These are phyloP conservation scores for Cutaneotrichosporon sp. DNA, from an alignment of 1,284 basidiomycete genomes.

Conservation along the genomic window DNA sequence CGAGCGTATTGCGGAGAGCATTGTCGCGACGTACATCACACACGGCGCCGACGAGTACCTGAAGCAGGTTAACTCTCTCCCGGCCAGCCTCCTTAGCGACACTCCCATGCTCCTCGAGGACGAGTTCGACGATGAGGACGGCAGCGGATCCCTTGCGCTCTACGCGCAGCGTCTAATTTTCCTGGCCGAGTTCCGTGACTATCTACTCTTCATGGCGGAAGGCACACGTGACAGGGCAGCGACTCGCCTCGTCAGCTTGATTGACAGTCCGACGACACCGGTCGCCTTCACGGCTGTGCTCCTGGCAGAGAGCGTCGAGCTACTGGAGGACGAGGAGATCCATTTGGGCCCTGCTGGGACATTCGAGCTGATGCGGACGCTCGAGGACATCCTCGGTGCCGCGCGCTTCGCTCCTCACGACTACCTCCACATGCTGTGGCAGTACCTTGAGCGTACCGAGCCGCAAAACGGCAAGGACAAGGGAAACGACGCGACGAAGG, in stretches of 20 bases:
- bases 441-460: constrained; percentile 25
- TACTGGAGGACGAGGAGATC: constrained; percentile 53
- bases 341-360: constrained; percentile 50
- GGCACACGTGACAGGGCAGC: constrained; percentile 51
- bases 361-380: constrained; percentile 53
- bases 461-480: background rate
- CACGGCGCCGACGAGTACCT: constrained; percentile 43
- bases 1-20: constrained; percentile 51
- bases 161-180: constrained; percentile 53
- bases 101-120: constrained; percentile 28
- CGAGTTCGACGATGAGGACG: constrained; percentile 1
- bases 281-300: constrained; percentile 53
- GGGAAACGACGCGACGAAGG: constrained; percentile 17
- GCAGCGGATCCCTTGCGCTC: constrained; percentile 23
- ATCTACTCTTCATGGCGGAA: constrained; percentile 50
- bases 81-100: constrained; percentile 40
- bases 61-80: constrained; percentile 37
- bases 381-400: constrained; percentile 52
- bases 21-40: constrained; percentile 51
- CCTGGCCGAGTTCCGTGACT: constrained; percentile 56
- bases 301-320: constrained; percentile 51
- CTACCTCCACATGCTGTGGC: constrained; percentile 40
- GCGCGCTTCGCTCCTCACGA: constrained; percentile 42
- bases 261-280: constrained; percentile 53
- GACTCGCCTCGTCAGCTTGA: constrained; percentile 47